Conservation (phyloP, 1,139 yeast genomes). For the Diutina siamensis region DNA sequence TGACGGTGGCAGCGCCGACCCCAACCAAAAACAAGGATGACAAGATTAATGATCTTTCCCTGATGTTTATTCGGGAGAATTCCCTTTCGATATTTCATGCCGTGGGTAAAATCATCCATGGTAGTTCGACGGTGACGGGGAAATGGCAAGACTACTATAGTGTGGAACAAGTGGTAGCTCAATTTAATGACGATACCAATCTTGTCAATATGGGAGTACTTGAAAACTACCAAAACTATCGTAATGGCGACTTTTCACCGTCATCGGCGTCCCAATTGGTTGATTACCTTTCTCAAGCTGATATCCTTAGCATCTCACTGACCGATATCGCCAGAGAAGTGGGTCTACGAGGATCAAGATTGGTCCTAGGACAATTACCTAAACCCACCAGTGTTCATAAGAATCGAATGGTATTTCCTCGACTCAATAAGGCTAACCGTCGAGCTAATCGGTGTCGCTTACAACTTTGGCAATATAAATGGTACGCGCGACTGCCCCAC, state of each 20-base stretch:
- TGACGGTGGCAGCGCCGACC: not conserved
- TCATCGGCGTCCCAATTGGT: not conserved
- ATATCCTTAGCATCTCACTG: not conserved
- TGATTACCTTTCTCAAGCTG: not conserved
- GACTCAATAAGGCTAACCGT: not conserved
- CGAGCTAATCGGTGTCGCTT: not conserved
- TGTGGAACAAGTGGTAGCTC: constrained; percentile 1
- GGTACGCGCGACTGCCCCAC: not conserved
- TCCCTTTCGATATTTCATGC: not conserved
- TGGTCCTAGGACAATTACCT: not conserved
- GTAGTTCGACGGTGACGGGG: not conserved
- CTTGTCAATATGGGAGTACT: not conserved
- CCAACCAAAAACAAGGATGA: not conserved
- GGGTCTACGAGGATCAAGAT: not conserved
- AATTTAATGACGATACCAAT: not conserved
- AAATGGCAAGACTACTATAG: not conserved
- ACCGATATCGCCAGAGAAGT: not conserved
- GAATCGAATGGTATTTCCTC: not conserved
- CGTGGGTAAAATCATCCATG: constrained; percentile 1
- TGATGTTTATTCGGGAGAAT: not conserved
- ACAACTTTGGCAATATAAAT: not conserved
- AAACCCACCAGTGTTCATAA: not conserved
- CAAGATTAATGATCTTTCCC: not conserved
- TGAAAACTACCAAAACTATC: not conserved
- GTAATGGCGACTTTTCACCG: not conserved